Evolutionary conservation across 176 grass and related monocot genomes (phyloP), one percentile per base, ranked within the genome.

Genomic region (Tillandsia fasciculata): DNA sequence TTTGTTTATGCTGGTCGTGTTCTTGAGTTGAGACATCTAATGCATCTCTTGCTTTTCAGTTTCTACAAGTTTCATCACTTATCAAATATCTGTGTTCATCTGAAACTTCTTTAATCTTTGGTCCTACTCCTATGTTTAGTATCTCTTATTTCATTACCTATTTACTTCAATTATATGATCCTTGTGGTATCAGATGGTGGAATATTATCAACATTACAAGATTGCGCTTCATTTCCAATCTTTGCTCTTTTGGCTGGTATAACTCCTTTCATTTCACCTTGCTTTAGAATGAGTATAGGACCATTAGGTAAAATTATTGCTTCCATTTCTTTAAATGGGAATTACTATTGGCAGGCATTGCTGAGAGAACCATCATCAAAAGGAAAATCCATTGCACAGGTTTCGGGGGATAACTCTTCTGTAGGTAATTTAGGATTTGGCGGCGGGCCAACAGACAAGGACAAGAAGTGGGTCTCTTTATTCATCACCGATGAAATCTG

Each of bases 171-270:
- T 47, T 67, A 61, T 49, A 67, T 72, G 79, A 71, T 76, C 76
- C 48, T 6, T 52, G 49, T 66, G 83, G 68, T 82, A 70, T 56
- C 81, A 97, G 94, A 97, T 97, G 94, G 82, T 97, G 86, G 86
- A 92, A 83, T 97, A 97, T 74, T 92, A 92, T 63, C 86, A 85
- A 87, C 86, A 97, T 71, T 81, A 90, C 78, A 90, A 77, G 74
- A 83, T 90, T 26, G 28, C 64, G 0, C 94, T 97, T 78, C 94
- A 97, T 82, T 97, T 92, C 75, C 89, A 92, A 53, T 92, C 94
- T 64, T 84, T 97, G 76, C 83, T 97, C 65, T 97, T 97, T 83
- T 90, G 94, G 94, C 84, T 97, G 87, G 94, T 97, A 97, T 80
- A 53, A 72, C 74, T 42, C 66, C 56, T 29, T 5, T 4, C 2